Base-by-base conservation (phyloP, 2,329 filamentous ascomycete genomes). In the Botrytis pseudocinerea region DNA sequence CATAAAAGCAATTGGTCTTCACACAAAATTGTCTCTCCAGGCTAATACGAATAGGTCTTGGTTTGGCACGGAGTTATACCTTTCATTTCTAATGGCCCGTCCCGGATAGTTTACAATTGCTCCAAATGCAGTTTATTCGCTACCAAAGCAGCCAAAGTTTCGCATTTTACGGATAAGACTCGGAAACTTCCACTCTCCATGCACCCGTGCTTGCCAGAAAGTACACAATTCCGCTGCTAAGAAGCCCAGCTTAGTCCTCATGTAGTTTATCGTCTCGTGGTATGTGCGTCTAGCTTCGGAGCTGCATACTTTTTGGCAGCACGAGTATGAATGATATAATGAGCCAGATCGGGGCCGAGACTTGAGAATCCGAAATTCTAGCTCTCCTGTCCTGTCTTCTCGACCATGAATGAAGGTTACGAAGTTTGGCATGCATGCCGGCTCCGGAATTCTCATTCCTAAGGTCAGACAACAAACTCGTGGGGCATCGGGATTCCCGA, bases 11-110 rank as follows among this genome's bases (percentile, higher is more conserved):
- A 48, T 14, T 32, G 28, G 28, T 38, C 46, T 22, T 35, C 44
- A 38, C 16, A 22, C 38, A 48, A 66, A 40, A 66, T 35, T 51
- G 32, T 51, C n/a, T 57, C 18, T 12, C 28, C 32, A 42, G 48
- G 42, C 46, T n/a, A 66, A 66, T 25, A 35, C 32, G 46, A 66
- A 66, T 66, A 51, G n/a, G 35, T 66, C 64, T 57, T 57, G 18
- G 64, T 28, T 42, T 57, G 9, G 51, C 40, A 42, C 48, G 48
- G 48, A 54, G 25, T 20, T 18, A 54, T 35, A 40, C 8, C 44
- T 54, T 68, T 57, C 48, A 57, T 42, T 32, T 57, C 65, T 28
- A 42, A 25, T 68, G 65, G 48, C 35, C 65, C 64, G 46, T 54
- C 35, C 64, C 46, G 46, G 44, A 18, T 18, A 51, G 14, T 54